phyloP scores from a whole-genome alignment of 768 basidiomycete genomes.

The Russula dissimulans region DNA sequence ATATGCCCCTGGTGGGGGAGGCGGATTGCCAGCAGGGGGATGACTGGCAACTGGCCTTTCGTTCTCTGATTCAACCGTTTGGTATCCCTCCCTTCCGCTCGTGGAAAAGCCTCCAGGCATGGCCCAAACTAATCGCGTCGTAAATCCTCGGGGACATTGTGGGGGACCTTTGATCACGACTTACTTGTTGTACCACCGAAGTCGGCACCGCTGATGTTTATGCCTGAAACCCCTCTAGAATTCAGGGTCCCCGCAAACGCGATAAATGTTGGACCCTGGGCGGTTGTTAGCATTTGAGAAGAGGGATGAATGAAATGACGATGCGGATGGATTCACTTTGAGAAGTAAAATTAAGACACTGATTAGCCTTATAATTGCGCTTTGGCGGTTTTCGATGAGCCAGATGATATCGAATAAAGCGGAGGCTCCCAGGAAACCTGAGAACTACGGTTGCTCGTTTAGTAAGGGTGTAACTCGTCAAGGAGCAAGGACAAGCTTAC shows the following conservation, averaged over 20 bases:
- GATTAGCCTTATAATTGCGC: constrained; percentile 46
- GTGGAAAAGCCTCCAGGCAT: constrained; percentile 37
- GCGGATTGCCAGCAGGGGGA: constrained; percentile 17
- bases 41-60: constrained; percentile 23
- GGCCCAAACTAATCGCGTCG: constrained; percentile 30
- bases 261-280: constrained; percentile 29
- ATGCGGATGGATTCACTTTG: constrained; percentile 27
- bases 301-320: background rate
- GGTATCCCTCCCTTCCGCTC: constrained; percentile 29
- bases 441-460: constrained; percentile 39
- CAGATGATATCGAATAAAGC: constrained; percentile 63
- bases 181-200: constrained; percentile 29
- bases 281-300: background rate
- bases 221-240: constrained; percentile 29
- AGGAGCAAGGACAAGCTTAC: constrained; percentile 31
- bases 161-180: background rate
- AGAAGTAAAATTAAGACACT: constrained; percentile 32
- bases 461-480: background rate
- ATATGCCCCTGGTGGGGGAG: constrained; percentile 27
- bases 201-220: constrained; percentile 28
- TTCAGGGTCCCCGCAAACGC: constrained; percentile 29
- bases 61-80: constrained; percentile 25
- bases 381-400: constrained; percentile 49
- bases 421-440: constrained; percentile 52
- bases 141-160: background rate